phyloP scores from a whole-genome alignment of 768 basidiomycete species.

The Galerina marginata region DNA sequence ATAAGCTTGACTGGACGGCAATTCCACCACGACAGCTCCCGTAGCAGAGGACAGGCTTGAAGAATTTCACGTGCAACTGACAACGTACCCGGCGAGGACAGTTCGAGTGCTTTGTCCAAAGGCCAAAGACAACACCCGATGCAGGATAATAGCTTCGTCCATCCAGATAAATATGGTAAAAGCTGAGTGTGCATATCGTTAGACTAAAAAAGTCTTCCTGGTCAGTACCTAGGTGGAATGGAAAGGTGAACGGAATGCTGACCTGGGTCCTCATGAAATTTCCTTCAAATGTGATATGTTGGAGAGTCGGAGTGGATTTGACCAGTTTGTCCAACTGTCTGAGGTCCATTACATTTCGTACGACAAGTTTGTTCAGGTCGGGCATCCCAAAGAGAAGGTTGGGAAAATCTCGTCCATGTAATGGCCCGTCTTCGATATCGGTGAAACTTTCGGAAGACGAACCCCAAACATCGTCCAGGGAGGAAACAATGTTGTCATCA shows the following conservation, averaged over 20 bases:
- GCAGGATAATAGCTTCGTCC: not conserved
- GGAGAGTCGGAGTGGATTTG: slow-evolving; percentile 12
- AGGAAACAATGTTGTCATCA: slow-evolving; percentile 12
- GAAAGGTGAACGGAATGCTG: too few species aligned
- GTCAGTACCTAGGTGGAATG: too few species aligned
- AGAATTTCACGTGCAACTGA: slow-evolving; percentile 1
- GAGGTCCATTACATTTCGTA: slow-evolving; percentile 4
- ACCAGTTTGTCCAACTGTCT: slow-evolving; percentile 14
- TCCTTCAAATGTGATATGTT: slow-evolving; percentile 7
- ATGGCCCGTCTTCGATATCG: not conserved
- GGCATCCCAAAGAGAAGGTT: slow-evolving; percentile 12
- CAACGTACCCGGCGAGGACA: not conserved
- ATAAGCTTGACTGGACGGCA: not conserved
- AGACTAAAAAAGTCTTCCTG: too few species aligned
- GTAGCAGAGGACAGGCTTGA: slow-evolving; percentile 5
- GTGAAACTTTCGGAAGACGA: not conserved
- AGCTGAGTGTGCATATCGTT: not conserved
- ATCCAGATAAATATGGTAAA: not conserved
- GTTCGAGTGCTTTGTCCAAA: not conserved
- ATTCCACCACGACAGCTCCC: slow-evolving; percentile 6
- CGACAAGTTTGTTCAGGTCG: slow-evolving; percentile 8
- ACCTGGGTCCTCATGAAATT: not conserved
- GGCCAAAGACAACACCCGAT: slow-evolving; percentile 10
- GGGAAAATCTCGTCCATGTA: not conserved
- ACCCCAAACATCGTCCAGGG: slow-evolving; percentile 23